A percentile compares a stretch with the other conserved stretches of the same genome.
Conservation (phyloP, 2,329 filamentous ascomycete genomes). For the Nothopassalora personata region DNA sequence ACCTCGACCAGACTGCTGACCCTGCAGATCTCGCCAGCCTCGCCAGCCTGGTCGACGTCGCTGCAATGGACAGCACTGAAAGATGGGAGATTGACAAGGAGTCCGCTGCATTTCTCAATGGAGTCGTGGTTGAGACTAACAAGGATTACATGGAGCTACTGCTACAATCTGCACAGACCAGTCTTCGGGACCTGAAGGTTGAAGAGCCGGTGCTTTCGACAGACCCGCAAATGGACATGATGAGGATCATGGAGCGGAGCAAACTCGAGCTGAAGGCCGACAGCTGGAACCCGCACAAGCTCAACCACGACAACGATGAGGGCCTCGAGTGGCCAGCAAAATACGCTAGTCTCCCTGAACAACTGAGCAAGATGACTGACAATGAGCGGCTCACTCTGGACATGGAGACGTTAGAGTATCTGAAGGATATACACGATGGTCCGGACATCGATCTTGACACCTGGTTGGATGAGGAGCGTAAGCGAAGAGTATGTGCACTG, state of each 20-base stretch:
- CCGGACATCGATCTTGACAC: slow-evolving; percentile 13
- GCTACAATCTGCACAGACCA: background rate
- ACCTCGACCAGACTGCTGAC: slow-evolving; percentile 5
- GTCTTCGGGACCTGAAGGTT: slow-evolving; percentile 31
- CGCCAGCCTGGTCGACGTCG: background rate
- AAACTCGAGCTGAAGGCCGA: slow-evolving; percentile 10
- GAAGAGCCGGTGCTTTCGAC: slow-evolving; percentile 44
- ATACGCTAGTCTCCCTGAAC: slow-evolving; percentile 8
- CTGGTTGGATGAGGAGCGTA: slow-evolving; percentile 15
- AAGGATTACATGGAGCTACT: background rate
- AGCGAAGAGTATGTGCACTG: slow-evolving; percentile 22
- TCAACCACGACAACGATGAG: slow-evolving; percentile 41
- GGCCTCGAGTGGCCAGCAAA: slow-evolving; percentile 38
- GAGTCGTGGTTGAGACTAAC: background rate
- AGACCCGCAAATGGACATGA: slow-evolving; percentile 43
- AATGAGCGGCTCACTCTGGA: slow-evolving; percentile 38
- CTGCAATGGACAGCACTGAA: slow-evolving; percentile 8
- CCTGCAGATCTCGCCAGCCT: background rate
- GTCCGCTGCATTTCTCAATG: slow-evolving; percentile 19
- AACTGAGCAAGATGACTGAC: slow-evolving; percentile 12
- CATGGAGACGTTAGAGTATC: slow-evolving; percentile 31
- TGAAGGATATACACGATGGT: slow-evolving; percentile 33
- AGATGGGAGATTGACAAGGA: slow-evolving; percentile 29
- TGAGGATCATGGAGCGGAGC: slow-evolving; percentile 32
- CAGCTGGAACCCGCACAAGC: slow-evolving; percentile 27